These are phyloP conservation scores for Cladochytrium replicatum DNA, from an alignment of 192 early-diverging fungal genomes.

Conservation along the genomic window DNA sequence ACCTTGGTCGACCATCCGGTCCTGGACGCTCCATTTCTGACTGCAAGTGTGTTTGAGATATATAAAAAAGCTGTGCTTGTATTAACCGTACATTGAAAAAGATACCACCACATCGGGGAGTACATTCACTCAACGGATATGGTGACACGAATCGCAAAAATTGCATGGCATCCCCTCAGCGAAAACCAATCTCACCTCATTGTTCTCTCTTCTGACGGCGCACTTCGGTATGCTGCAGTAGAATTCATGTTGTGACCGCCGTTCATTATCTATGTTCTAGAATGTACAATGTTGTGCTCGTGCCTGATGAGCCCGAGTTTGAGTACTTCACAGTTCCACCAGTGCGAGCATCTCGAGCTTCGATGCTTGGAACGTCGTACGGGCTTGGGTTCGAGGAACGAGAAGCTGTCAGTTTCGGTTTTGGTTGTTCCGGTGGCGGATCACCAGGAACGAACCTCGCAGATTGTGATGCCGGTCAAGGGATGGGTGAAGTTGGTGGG, in stretches of 20 bases:
- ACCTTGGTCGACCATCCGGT: background rate
- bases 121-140: background rate
- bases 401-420: slow-evolving; percentile 37
- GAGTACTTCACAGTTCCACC: slow-evolving; percentile 39
- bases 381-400: slow-evolving; percentile 33
- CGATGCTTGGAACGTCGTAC: no score
- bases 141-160: slow-evolving; percentile 30
- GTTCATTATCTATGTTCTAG: slow-evolving; percentile 18
- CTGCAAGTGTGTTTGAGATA: no score
- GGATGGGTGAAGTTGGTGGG: slow-evolving; percentile 46
- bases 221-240: slow-evolving; percentile 32
- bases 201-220: slow-evolving; percentile 55
- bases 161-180: slow-evolving; percentile 74
- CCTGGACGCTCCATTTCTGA: background rate
- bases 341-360: no score
- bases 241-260: background rate
- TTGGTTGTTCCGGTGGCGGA: slow-evolving; percentile 22
- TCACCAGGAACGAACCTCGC: slow-evolving; percentile 1
- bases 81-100: no score
- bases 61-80: no score
- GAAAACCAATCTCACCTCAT: slow-evolving; percentile 56
- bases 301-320: slow-evolving; percentile 27
- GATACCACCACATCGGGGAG: background rate
- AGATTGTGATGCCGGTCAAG: no score
- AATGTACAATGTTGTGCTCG: slow-evolving; percentile 57